Evolutionary conservation across 1,284 basidiomycete genomes (phyloP).

Genomic region (Ustilago cynodontis): DNA sequence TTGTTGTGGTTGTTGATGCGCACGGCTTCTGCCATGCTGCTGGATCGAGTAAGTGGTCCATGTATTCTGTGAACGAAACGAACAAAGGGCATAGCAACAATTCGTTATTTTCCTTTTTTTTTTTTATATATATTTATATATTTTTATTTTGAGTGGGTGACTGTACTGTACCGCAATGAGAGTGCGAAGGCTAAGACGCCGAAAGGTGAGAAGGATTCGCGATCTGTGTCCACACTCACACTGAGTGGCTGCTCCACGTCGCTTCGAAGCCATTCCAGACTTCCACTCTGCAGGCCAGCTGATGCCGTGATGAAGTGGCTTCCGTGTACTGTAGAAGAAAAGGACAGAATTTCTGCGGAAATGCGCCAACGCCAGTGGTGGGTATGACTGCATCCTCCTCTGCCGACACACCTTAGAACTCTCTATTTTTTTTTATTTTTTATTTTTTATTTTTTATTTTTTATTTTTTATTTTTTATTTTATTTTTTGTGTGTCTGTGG

Average conservation of each 20-base stretch:
- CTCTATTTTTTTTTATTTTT: conserved; percentile 1
- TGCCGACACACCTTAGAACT: background rate
- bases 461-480: background rate
- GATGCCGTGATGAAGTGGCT: background rate
- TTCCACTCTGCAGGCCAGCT: background rate
- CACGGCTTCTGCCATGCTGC: background rate
- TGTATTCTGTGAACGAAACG: too few species aligned
- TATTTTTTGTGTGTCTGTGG: background rate
- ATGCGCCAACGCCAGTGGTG: too few species aligned
- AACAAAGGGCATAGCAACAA: conserved; percentile 6
- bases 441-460: background rate
- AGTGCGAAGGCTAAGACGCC: background rate
- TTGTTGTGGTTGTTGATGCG: background rate
- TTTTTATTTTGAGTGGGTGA: background rate
- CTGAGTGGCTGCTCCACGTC: too few species aligned
- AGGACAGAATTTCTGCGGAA: background rate
- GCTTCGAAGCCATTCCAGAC: background rate
- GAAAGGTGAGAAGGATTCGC: background rate
- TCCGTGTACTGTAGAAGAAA: background rate
- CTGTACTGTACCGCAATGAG: background rate
- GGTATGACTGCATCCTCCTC: too few species aligned
- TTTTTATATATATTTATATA: too few species aligned
- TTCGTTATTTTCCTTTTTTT: too few species aligned
- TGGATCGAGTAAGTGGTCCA: background rate
- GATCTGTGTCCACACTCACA: background rate